Evolutionary conservation across 169 alveolate species (phyloP), one percentile per base, ranked within the genome.

Genomic region (Plasmodium berghei): DNA sequence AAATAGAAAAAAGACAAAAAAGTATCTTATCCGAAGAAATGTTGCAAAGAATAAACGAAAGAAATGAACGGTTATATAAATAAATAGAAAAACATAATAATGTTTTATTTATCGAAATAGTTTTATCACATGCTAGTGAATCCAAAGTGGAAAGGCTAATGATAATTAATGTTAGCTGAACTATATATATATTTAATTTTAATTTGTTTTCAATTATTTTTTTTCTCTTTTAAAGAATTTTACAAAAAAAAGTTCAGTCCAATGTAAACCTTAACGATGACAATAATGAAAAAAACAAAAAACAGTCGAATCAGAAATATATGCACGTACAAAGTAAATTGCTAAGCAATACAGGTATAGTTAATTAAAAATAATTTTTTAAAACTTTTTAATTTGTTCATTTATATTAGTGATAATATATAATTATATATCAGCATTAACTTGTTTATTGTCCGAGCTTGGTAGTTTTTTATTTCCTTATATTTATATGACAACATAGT

Each of bases 301-400:
- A 77, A 64, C 63, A 20, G 66, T 4, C 42, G 4, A 77, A 77
- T 55, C 89, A 77, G 59, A 77, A 77, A 9, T 77, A 77, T 52
- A 77, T 63, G 89, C 89, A 77, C 59, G 66, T 77, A 34, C 89
- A 77, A 58, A 77, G 89, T 56, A 77, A 77, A 69, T 45, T 77
- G 40, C 71, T 77, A 45, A 77, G 89, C 56, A 77, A 77, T 56
- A 77, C 89, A 63, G 89, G 89, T 77, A 77, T 10, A 22, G 16
- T 22, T 73, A 9, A 22, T 28, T 62, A 62, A 62, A 62, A 28
- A 34, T 12, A 34, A 0, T 18, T 16, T 34, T 34, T 34, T 3
- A 34, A 34, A 34, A 3, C 42, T 34, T 34, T 34, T 34, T 34
- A 34, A 34, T 34, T 34, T 3, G 5, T 34, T 34, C 26, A 20